Percentiles rank a stretch among this genome's conserved stretches.
These are phyloP conservation scores for Boletus huronensis DNA, from an alignment of 768 basidiomycete genomes.

Conservation along the genomic window DNA sequence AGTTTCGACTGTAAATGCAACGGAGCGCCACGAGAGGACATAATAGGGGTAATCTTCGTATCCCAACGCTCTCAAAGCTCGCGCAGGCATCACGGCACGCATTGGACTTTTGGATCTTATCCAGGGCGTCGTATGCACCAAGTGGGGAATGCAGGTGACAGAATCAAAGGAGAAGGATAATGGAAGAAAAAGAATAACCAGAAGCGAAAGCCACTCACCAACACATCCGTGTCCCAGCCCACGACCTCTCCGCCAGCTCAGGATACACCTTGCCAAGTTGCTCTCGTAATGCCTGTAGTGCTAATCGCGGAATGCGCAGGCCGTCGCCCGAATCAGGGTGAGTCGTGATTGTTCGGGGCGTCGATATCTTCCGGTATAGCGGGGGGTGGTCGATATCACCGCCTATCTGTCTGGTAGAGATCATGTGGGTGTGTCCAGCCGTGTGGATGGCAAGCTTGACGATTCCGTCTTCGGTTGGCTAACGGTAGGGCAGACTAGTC, in stretches of 20 bases:
- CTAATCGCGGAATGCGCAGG: conserved; percentile 60
- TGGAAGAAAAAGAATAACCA: neutral
- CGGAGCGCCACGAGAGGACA: neutral
- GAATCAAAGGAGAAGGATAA: neutral
- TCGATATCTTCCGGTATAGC: conserved; percentile 51
- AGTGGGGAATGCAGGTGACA: neutral
- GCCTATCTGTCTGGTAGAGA: conserved; percentile 1
- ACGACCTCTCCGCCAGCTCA: conserved; percentile 68
- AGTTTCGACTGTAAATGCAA: neutral
- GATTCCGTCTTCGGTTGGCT: conserved; percentile 68
- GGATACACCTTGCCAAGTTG: conserved; percentile 65
- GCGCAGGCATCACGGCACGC: neutral
- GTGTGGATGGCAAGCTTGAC: conserved; percentile 79
- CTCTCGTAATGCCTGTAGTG: conserved; percentile 48
- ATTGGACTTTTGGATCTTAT: neutral
- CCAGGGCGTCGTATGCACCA: neutral
- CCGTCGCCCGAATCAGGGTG: conserved; percentile 52
- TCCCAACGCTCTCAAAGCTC: neutral
- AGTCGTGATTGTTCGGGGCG: conserved; percentile 69
- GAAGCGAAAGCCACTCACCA: conserved; percentile 52
- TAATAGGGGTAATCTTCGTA: neutral
- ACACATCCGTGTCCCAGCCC: conserved; percentile 74
- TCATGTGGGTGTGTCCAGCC: conserved; percentile 60
- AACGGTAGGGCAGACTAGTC: neutral
- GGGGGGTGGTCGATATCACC: neutral